phyloP scores from a whole-genome alignment of 2,329 filamentous ascomycete species.

The Lachnellula suecica region DNA sequence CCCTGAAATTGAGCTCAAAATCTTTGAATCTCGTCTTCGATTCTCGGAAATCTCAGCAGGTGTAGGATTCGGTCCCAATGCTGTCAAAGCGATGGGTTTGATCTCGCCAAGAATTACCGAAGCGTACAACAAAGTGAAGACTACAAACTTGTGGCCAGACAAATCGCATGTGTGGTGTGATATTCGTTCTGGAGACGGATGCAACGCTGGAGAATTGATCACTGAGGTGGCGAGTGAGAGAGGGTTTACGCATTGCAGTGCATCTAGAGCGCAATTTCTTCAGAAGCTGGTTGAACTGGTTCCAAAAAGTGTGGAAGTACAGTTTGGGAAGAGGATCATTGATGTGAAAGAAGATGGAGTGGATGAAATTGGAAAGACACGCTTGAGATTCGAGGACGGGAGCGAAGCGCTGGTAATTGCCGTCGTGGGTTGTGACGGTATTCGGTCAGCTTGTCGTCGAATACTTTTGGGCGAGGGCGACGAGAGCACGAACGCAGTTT shows the following conservation, averaged over 20 bases:
- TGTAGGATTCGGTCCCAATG: constrained; percentile 55
- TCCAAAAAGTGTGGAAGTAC: constrained; percentile 29
- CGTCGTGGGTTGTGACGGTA: constrained; percentile 62
- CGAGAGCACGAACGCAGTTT: constrained; percentile 46
- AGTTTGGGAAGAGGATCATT: constrained; percentile 33
- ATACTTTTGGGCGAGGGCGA: constrained; percentile 48
- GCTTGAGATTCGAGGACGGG: constrained; percentile 42
- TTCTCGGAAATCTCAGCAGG: constrained; percentile 61
- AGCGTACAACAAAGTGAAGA: constrained; percentile 39
- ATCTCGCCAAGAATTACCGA: constrained; percentile 45
- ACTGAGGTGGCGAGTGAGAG: constrained; percentile 26
- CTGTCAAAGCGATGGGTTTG: constrained; percentile 51
- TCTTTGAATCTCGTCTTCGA: constrained; percentile 54
- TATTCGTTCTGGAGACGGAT: constrained; percentile 34
- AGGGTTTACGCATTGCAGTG: constrained; percentile 27
- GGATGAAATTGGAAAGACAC: constrained; percentile 20
- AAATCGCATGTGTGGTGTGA: constrained; percentile 41
- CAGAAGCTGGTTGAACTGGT: constrained; percentile 39
- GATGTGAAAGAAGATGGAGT: constrained; percentile 19
- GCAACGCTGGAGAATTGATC: constrained; percentile 24
- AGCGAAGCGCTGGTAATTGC: constrained; percentile 39
- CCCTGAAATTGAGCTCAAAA: constrained; percentile 39
- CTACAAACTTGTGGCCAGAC: constrained; percentile 25
- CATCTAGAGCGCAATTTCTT: constrained; percentile 40
- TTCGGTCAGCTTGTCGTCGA: constrained; percentile 52